Evolutionary conservation across 2,329 filamentous ascomycete genomes (phyloP).

Genomic region (Aspergillus fijiensis): DNA sequence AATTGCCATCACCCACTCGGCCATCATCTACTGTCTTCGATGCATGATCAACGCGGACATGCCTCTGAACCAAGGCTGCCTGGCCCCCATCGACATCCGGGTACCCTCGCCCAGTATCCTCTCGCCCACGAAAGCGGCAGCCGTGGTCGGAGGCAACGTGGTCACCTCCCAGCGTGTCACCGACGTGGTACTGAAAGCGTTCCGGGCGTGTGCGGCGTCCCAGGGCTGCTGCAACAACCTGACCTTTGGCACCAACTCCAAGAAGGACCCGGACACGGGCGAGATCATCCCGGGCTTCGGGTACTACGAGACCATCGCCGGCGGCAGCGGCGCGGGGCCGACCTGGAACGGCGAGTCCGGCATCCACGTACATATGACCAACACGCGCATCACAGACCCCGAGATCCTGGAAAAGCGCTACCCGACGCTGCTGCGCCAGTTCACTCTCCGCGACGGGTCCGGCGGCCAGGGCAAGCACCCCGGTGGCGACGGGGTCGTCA

Average conservation of each 20-base stretch:
- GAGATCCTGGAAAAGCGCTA: slow-evolving; percentile 81
- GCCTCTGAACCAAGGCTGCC: slow-evolving; percentile 81
- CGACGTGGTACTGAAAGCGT: slow-evolving; percentile 78
- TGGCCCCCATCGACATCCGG: slow-evolving; percentile 71
- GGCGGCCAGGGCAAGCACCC: slow-evolving; percentile 66
- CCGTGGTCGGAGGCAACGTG: slow-evolving; percentile 81
- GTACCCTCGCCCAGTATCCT: slow-evolving; percentile 71
- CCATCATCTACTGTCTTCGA: slow-evolving; percentile 82
- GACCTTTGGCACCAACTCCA: slow-evolving; percentile 74
- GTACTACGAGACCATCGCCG: slow-evolving; percentile 85
- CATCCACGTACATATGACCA: slow-evolving; percentile 85
- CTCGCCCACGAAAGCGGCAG: slow-evolving; percentile 71
- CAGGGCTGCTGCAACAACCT: slow-evolving; percentile 84
- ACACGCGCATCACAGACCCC: slow-evolving; percentile 79
- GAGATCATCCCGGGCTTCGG: slow-evolving; percentile 71
- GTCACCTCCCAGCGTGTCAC: slow-evolving; percentile 77
- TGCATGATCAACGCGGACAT: slow-evolving; percentile 79
- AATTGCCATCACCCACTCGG: slow-evolving; percentile 76
- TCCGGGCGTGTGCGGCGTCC: slow-evolving; percentile 73
- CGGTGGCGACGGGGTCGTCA: slow-evolving; percentile 73
- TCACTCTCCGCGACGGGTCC: slow-evolving; percentile 64
- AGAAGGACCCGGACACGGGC: slow-evolving; percentile 58
- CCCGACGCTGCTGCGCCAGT: slow-evolving; percentile 71
- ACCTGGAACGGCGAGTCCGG: slow-evolving; percentile 74
- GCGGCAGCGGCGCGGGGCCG: slow-evolving; percentile 73